Evolutionary conservation across 2,329 filamentous ascomycete species (phyloP), one percentile per base, ranked within the genome.

Genomic region (Curvularia lunata): DNA sequence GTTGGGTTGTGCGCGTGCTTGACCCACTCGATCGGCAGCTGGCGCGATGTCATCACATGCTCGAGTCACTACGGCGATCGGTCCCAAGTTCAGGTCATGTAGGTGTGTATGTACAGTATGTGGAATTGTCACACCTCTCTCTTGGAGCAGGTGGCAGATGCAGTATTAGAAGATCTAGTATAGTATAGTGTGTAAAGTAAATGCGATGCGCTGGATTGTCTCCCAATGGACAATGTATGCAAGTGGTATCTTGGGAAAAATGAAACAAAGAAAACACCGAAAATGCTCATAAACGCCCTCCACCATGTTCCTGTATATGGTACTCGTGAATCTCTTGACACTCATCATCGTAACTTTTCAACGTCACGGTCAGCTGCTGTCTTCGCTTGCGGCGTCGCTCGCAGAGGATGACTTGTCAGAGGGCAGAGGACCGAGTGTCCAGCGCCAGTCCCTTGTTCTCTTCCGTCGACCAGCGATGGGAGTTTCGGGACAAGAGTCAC

Each of bases 381-480:
- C 72, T n/a, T 73, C 67, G 52, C 65, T 68, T 16, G 61, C 62
- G 8, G 64, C 54, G 12, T 68, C 67, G 52, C 66, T 70, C 23
- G 59, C 59, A 10, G 70, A 64, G 4, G 68, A 66, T n/a, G 66
- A 67, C 43, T 65, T 67, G 63, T 59, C 63, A 8, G 65, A 61
- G 4, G 72, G 64, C 23, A 83, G 60, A 10, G 83, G 79, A 1
- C 80, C 83, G 10, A 86, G 71, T 1, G 84, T 86, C 84, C 84
- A 86, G 46, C 79, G 76, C 84, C 84, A 86, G 64, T 85, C 80
- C 19, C 84, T 72, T 25, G 80, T 80, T 38, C 82, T 78, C 68
- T 86, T 86, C 58, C 77, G 78, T 23, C 83, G 81, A 16, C 81
- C 79, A 19, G 83, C 82, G 16, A 83, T 78, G 4, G 84, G 84